Conservation (phyloP, 1,139 yeast species). For the Groenewaldozyma sp. region DNA sequence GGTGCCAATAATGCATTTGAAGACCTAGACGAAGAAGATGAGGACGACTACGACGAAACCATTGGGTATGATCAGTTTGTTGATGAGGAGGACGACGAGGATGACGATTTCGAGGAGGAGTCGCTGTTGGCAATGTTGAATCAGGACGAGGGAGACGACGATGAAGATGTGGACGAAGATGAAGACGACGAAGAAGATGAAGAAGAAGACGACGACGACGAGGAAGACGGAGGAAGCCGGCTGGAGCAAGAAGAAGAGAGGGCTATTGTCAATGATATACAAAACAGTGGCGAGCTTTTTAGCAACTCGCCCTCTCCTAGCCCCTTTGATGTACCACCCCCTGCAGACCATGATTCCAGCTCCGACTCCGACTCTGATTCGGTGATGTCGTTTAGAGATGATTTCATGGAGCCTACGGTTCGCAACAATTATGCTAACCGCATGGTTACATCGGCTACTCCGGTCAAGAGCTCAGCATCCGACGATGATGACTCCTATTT, state of each 20-base stretch:
- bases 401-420: slow-evolving; percentile 24
- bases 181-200: slow-evolving; percentile 29
- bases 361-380: slow-evolving; percentile 19
- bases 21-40: neutral
- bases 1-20: neutral
- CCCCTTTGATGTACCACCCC: slow-evolving; percentile 29
- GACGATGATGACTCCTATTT: slow-evolving; percentile 33
- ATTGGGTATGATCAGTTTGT: slow-evolving; percentile 15
- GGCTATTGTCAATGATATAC: slow-evolving; percentile 29
- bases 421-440: slow-evolving; percentile 11
- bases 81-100: slow-evolving; percentile 9
- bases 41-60: neutral
- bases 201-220: slow-evolving; percentile 18
- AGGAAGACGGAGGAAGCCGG: slow-evolving; percentile 18
- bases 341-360: slow-evolving; percentile 26
- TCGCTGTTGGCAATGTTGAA: slow-evolving; percentile 19
- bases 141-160: slow-evolving; percentile 25
- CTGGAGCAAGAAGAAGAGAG: slow-evolving; percentile 32
- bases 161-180: slow-evolving; percentile 23
- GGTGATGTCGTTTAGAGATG: slow-evolving; percentile 22
- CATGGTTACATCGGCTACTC: slow-evolving; percentile 11
- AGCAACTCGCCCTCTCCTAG: slow-evolving; percentile 17
- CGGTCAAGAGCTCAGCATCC: slow-evolving; percentile 10
- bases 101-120: slow-evolving; percentile 20
- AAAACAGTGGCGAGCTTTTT: slow-evolving; percentile 18